Base-by-base conservation (phyloP, 208 protist genomes). In the Lotmaria passim region DNA sequence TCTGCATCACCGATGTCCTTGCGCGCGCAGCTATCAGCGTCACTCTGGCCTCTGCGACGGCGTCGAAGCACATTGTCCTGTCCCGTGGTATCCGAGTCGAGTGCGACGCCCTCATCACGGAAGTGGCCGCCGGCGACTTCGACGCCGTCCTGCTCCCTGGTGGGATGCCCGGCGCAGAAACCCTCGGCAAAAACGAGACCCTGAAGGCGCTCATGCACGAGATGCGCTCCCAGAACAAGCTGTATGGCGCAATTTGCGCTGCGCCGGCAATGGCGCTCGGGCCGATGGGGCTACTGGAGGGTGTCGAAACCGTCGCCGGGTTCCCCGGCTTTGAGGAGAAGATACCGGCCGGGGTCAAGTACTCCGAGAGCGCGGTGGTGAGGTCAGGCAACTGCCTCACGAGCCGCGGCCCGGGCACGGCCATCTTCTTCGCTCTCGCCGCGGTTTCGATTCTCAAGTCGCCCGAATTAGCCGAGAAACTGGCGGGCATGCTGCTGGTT, bases 211-310 rank as follows among this genome's bases (percentile, higher is more conserved):
- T 96, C 47, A 71, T 94, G 70, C 77, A 85, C 10, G 77, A 93
- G 30, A 65, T 90, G 31, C 78, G 74, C 21, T 46, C 51, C 1
- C 44, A 81, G 33, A 82, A 84, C 38, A 93, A 93, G 60, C 82
- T 90, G 43, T 94, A 88, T 69, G 91, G 91, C 55, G 91, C 81
- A 47, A 94, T 96, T 48, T 96, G 91, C 62, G 89, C 88, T n/a
- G 62, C 91, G 11, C 91, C 91, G 5, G 85, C 87, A 7, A 38
- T 91, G 34, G 59, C 82, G 11, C 73, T 96, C 6, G 81, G 31
- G 6, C 82, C 91, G 10, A 76, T 95, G 67, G 91, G 91, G 2
- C 78, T 93, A 69, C 66, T 95, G 41, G 84, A 89, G 31, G 91
- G 80, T 19, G 86, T 96, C 36, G 78, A 80, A 17, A 86, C 72